These are phyloP conservation scores for Arabidopsis arenosa DNA, from an alignment of 345 rosid genomes.

Conservation along the genomic window DNA sequence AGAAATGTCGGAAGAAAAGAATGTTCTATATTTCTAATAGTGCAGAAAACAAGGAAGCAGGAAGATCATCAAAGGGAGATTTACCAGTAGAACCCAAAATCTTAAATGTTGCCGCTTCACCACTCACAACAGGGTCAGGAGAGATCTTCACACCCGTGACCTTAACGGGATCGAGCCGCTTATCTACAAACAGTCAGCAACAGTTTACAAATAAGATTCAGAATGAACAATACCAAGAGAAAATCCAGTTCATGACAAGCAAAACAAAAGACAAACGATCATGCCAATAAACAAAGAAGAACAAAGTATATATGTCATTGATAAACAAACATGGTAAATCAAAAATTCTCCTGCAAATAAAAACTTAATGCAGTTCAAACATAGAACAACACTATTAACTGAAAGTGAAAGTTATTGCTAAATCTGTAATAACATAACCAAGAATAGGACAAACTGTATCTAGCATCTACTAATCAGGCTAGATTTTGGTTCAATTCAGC, in stretches of 20 bases:
- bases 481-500: neutral
- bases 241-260: neutral
- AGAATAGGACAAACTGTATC: neutral
- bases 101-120: slow-evolving; percentile 58
- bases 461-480: neutral
- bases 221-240: neutral
- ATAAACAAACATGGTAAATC: neutral
- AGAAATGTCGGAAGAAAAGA: neutral
- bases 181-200: slow-evolving; percentile 47
- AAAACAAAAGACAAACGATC: neutral
- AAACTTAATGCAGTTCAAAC: neutral
- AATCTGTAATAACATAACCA: neutral
- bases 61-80: neutral
- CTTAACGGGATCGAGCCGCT: slow-evolving; percentile 50
- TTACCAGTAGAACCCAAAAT: slow-evolving; percentile 67
- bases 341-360: neutral
- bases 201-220: neutral
- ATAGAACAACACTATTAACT: neutral
- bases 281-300: neutral
- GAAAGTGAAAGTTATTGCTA: neutral
- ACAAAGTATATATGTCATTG: too few relatives aligned
- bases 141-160: slow-evolving; percentile 58
- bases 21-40: neutral
- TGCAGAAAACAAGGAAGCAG: neutral
- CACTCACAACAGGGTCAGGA: slow-evolving; percentile 63